Conservation (phyloP, 192 early-diverging fungal genomes). For the Diversispora epigaea region DNA sequence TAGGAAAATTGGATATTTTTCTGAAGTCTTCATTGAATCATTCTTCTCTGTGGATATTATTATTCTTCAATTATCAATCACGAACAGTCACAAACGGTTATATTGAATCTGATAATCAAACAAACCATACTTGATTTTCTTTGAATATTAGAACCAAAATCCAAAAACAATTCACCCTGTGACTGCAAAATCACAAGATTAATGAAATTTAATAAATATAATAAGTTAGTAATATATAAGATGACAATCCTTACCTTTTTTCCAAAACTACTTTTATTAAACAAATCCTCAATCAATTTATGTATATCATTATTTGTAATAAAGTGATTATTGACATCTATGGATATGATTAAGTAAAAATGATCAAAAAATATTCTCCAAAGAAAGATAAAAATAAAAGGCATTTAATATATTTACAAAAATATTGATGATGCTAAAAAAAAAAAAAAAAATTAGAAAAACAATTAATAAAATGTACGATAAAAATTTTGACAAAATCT, state of each 20-base stretch:
- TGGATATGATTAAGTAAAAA: neutral
- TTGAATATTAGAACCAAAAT: neutral
- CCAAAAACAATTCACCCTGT: neutral
- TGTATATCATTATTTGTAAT: slow-evolving; percentile 43
- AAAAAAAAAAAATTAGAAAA: neutral
- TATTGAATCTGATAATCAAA: neutral
- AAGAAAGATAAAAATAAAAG: neutral
- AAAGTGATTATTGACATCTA: slow-evolving; percentile 53
- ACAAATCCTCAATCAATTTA: slow-evolving; percentile 40
- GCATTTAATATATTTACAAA: slow-evolving; percentile 41
- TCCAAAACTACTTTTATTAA: slow-evolving; percentile 41
- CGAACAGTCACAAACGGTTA: neutral
- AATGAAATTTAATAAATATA: neutral
- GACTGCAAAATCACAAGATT: neutral
- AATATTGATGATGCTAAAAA: slow-evolving; percentile 53
- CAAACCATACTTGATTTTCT: neutral
- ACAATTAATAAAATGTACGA: neutral
- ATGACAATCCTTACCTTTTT: slow-evolving; percentile 11
- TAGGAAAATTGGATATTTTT: slow-evolving; percentile 56
- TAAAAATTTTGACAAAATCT: neutral
- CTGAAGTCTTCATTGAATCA: slow-evolving; percentile 34
- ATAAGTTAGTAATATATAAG: neutral
- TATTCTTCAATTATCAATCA: neutral
- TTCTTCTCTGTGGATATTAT: slow-evolving; percentile 5
- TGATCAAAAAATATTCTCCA: neutral